Evolutionary conservation across 768 basidiomycete species (phyloP).

Genomic region (Naganishia friedmannii): DNA sequence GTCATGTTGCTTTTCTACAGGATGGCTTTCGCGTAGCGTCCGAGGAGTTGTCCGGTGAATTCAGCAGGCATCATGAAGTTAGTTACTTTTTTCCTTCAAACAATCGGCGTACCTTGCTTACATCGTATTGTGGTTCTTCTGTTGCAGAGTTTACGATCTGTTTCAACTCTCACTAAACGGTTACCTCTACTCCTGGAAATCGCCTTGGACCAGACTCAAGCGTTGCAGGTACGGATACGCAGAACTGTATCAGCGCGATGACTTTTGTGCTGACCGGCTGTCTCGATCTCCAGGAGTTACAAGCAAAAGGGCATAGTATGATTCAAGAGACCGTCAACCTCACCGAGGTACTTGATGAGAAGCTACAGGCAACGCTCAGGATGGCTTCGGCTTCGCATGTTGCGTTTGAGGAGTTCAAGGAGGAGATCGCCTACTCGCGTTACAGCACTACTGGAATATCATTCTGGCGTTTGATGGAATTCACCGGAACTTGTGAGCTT

Average conservation of each 20-base stretch:
- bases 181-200: background rate
- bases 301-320: background rate
- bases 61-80: background rate
- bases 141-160: background rate
- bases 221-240: background rate
- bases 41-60: background rate
- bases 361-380: background rate
- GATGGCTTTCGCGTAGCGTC: background rate
- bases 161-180: background rate
- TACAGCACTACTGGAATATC: slow-evolving; percentile 1
- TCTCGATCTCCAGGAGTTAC: background rate
- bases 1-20: background rate
- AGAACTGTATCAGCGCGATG: background rate
- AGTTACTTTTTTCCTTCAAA: background rate
- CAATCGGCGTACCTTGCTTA: background rate
- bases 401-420: slow-evolving; percentile 7
- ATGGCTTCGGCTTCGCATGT: background rate
- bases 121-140: background rate
- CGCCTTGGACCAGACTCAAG: background rate
- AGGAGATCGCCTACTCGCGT: background rate
- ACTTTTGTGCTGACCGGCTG: background rate
- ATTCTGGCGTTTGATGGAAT: slow-evolving; percentile 14
- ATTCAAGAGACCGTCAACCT: background rate
- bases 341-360: background rate
- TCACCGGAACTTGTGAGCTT: slow-evolving; percentile 8